These are phyloP conservation scores for Auriscalpium microsporum DNA, from an alignment of 768 basidiomycete genomes.

Conservation along the genomic window DNA sequence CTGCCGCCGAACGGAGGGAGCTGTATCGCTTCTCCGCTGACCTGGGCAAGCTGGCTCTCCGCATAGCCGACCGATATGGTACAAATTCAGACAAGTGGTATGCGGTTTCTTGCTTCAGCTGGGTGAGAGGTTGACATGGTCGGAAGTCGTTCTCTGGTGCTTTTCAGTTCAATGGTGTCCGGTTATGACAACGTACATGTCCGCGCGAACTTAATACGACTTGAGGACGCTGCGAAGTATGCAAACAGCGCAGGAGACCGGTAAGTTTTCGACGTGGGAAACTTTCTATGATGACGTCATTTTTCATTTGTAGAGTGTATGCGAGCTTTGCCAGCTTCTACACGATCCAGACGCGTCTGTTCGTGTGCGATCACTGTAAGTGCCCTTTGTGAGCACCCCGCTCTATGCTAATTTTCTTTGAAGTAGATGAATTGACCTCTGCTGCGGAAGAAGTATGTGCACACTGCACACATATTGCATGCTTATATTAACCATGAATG, in stretches of 20 bases:
- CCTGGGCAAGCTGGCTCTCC: conserved; percentile 56
- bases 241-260: conserved; percentile 62
- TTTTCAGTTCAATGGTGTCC: conserved; percentile 55
- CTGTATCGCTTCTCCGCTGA: conserved; percentile 62
- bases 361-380: conserved; percentile 55
- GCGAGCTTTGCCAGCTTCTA: conserved; percentile 54
- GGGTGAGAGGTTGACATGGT: conserved; percentile 2
- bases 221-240: conserved; percentile 57
- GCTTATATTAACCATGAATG: neutral
- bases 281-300: neutral
- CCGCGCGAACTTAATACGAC: conserved; percentile 48
- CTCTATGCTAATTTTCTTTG: conserved; percentile 1
- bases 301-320: conserved; percentile 38
- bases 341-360: conserved; percentile 43
- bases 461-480: neutral
- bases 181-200: conserved; percentile 62
- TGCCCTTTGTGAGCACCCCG: neutral
- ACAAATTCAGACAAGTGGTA: conserved; percentile 62
- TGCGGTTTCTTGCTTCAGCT: conserved; percentile 5
- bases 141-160: conserved; percentile 48
- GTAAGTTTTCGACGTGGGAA: conserved; percentile 24
- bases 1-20: conserved; percentile 53
- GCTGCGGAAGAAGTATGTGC: conserved; percentile 52
- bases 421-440: conserved; percentile 50
- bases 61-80: conserved; percentile 59